Base-by-base conservation (phyloP, 495 filamentous ascomycete species). In the Hypomontagnella monticulosa region DNA sequence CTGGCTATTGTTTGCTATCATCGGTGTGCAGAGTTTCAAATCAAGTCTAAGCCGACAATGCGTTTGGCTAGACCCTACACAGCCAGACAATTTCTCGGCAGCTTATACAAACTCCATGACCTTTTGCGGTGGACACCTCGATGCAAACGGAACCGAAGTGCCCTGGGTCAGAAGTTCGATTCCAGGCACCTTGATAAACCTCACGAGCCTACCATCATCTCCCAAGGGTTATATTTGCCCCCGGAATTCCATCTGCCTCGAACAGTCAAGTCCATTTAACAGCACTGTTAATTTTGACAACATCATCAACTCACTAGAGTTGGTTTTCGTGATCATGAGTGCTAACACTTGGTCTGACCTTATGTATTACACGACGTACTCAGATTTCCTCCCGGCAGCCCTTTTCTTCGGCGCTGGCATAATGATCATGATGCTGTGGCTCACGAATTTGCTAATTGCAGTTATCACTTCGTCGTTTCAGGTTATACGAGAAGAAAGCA, bases 401-500 rank as follows among this genome's bases (percentile, higher is more conserved):
- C 77, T 95, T 5, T 96, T 93, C 78, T 97, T 96, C 64, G 93
- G 89, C 20, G 85, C 83, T 57, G 93, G 91, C 1, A 89, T 97
- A 71, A 87, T 99, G 42, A 92, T 99, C 70, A 85, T 99, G 84
- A 95, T 89, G 78, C 82, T 99, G 33, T 99, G 95, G 95, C 84
- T 99, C 71, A 92, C 94, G 57, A 97, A 97, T 76, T 85, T 99
- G 79, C 81, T 99, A 20, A 95, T 99, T 72, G 95, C 95, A 9
- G 96, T 99, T 57, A 99, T 99, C 70, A 99, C 95, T 0, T 95
- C 94, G 18, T 97, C 95, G 6, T 98, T 99, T 72, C 96, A 99
- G 75, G 91, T 99, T 63, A 99, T 98, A 66, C 86, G 95, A 62
- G 95, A 99, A 76, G 95, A 99, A 74, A 96, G 93, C 77, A 91